These are phyloP conservation scores for Micractinium sp. DNA, from an alignment of 139 green algal genomes.

Conservation along the genomic window DNA sequence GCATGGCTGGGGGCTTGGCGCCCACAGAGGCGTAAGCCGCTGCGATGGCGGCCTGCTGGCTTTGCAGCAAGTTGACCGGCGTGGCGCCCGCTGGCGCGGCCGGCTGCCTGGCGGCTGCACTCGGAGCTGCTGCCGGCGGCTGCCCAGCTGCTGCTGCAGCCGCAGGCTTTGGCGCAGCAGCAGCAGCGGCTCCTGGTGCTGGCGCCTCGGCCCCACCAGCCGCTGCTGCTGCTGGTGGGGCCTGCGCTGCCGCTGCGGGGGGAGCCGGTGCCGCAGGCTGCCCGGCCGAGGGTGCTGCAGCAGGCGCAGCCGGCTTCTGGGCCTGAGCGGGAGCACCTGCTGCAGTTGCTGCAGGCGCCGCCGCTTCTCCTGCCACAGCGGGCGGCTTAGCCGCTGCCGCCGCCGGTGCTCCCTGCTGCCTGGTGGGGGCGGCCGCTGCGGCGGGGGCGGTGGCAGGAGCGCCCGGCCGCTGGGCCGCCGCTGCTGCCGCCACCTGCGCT, in stretches of 20 bases:
- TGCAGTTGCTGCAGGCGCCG: background rate
- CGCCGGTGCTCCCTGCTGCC: background rate
- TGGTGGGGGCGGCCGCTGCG: background rate
- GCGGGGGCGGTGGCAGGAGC: background rate
- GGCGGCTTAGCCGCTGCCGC: background rate
- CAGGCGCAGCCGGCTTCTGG: background rate
- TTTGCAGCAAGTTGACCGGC: slow-evolving; percentile 10
- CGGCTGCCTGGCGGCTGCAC: background rate
- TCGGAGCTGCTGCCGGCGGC: too few species aligned
- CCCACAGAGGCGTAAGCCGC: slow-evolving; percentile 15
- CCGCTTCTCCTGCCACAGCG: background rate
- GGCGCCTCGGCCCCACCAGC: too few species aligned
- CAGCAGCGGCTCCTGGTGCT: background rate
- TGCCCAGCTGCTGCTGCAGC: background rate
- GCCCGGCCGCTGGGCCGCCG: background rate
- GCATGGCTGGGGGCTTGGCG: slow-evolving; percentile 2
- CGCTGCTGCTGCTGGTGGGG: background rate
- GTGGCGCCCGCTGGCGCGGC: background rate
- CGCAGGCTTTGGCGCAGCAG: background rate
- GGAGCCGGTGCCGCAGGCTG: background rate
- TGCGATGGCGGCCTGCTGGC: slow-evolving; percentile 20
- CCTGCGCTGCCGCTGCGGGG: background rate
- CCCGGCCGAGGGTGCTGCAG: background rate
- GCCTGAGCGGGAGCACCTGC: background rate
- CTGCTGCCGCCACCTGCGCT: background rate